Evolutionary conservation across 139 green algal species (phyloP), one percentile per base, ranked within the genome.

Genomic region (Ulvella scutata): DNA sequence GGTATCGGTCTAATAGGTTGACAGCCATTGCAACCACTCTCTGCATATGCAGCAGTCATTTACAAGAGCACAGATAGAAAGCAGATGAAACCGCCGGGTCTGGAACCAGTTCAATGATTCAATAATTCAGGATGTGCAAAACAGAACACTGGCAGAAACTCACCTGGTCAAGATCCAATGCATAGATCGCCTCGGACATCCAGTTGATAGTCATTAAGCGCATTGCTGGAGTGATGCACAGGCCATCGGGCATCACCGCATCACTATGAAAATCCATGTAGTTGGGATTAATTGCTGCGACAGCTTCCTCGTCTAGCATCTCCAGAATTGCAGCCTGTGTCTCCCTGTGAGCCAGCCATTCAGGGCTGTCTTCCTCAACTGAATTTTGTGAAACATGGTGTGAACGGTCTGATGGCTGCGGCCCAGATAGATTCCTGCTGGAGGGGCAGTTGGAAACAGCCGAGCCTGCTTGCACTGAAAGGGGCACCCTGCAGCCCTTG

Each of bases 241-340:
- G 51, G 20, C 51, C 51, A 1, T 67, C 51, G 13, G 51, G 51
- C 51, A 67, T 67, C 51, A 67, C 51, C 4, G 51, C 31, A 29
- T 67, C 51, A 67, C 51, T 67, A 26, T 67, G 51, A 26, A 67
- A 67, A 67, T 67, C 51, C 51, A 67, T 67, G 51, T 67, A 67
- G 51, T 67, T 67, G 51, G 51, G 51, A 26, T 67, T 26, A 29
- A 67, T 67, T 10, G 51, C 51, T 36, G 51, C 33, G 2, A 1
- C 51, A 9, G 9, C 51, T 26, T 67, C 51, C 17, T 67, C 51
- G 31, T 67, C 51, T 13, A 67, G 51, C 51, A 67, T 67, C 20
- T 67, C 51, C 51, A 67, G 20, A 26, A 67, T 29, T 9, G 51
- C 51, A 3, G n/a, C 33, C 20, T 67, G 51, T 13, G 51, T 67